Base-by-base conservation (phyloP, 805 yeast genomes). In the Ogataea corticis region DNA sequence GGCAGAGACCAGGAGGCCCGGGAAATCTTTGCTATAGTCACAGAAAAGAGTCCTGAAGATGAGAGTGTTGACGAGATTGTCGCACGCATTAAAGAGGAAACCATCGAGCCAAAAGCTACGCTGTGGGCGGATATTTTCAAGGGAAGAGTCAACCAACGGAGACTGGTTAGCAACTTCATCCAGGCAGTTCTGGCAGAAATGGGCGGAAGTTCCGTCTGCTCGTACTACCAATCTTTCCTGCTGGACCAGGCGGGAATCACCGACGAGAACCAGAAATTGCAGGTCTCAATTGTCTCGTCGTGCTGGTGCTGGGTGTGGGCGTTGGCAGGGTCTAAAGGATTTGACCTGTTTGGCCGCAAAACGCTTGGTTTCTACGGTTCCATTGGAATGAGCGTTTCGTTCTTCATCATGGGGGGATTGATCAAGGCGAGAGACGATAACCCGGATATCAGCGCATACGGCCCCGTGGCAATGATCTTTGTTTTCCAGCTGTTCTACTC, bases 391-490 rank as follows among this genome's bases (percentile, higher is more conserved):
- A 38, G 43, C 19, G 35, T 53, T 19, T 54, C 52, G 19, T 52
- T 56, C 33, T 52, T 52, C 39, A 44, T 54, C 12, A 28, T 58
- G 39, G 61, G 59, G 15, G 61, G 56, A 10, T 47, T 58, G 33
- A 46, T 50, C 15, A 48, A 49, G 27, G 41, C 37, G 3, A 42
- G 42, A 19, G 44, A 45, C 4, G 33, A 37, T 6, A 17, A 35
- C 1, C 18, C n/a, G 1, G 42, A 43, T 21, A 38, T 40, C 19
- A 74, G 81, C 25, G 42, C 52, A 32, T 44, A 55, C 44, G 52
- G 49, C 19, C 40, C 54, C 13, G 38, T 59, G n/a, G 77, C 77
- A 7, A 72, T 77, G 79, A 76, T 78, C 43, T 77, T 75, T 68
- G 55, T 76, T 33, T 74, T 66, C 69, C 67, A 69, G 58, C 54